Evolutionary conservation across 2,329 filamentous ascomycete species (phyloP), one percentile per base, ranked within the genome.

Genomic region (Fusarium mangiferae): DNA sequence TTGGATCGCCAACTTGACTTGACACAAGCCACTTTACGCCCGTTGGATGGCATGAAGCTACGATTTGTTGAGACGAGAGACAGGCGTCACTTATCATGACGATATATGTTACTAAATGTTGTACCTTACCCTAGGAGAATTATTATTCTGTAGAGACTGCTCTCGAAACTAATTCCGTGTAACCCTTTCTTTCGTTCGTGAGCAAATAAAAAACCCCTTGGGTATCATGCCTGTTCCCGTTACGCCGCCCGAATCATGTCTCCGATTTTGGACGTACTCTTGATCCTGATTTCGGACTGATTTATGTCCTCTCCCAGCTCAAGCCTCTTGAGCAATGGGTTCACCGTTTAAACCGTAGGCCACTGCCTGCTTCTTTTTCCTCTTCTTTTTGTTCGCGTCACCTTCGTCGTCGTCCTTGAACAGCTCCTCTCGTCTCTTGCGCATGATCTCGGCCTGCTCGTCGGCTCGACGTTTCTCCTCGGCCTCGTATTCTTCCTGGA

Each of bases 361-460:
- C 15, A 84, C 70, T 13, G 75, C 68, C 67, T 82, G 80, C 55
- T 79, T 82, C 71, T 80, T 82, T 62, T 79, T 81, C 46, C 75
- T 78, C 71, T 79, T 82, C 69, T 81, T 83, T 74, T 81, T 83
- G 71, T 76, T 79, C n/a, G 66, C 73, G 18, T 65, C 70, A 6
- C 62, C 68, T 20, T 78, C 78, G 11, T 83, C 81, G 22, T 82
- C 83, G 45, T 85, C 83, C 20, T 84, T 85, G 68, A 87, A 86
- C 26, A 88, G 82, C 63, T 85, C 85, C 77, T 88, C 86, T 36
- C 82, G 82, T 83, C 84, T 86, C 82, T 83, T 83, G 67, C 82
- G 81, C 79, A 84, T 85, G 55, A 84, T 81, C 75, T 87, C 86
- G 24, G 83, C 85, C 76, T 85, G 84, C 75, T 87, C 85, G 74